Percentiles rank a stretch among this genome's conserved stretches.
Evolutionary conservation across 2,329 filamentous ascomycete genomes (phyloP).

Genomic region (Cadophora sp.): DNA sequence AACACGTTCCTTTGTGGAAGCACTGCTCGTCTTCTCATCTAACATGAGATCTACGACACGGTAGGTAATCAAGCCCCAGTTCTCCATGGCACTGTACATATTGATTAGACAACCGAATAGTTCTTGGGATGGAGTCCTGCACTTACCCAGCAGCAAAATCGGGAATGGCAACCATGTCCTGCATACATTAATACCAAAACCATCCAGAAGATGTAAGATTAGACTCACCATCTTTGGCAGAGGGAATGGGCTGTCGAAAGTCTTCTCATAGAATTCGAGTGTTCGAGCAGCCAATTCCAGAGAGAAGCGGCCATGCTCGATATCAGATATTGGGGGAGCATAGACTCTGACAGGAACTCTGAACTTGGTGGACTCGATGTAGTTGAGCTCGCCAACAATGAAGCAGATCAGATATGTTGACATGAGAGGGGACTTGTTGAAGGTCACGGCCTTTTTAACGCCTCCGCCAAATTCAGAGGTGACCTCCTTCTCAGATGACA

Average conservation of each 20-base stretch:
- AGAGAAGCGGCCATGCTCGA: slow-evolving; percentile 90
- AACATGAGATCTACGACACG: slow-evolving; percentile 89
- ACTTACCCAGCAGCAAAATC: slow-evolving; percentile 83
- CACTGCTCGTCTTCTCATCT: slow-evolving; percentile 90
- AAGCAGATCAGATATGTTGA: slow-evolving; percentile 96
- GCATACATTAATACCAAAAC: neutral
- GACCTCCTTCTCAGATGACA: slow-evolving; percentile 78
- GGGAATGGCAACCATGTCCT: slow-evolving; percentile 90
- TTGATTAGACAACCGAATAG: neutral
- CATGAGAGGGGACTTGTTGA: slow-evolving; percentile 92
- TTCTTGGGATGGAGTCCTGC: neutral
- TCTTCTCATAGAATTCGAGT: slow-evolving; percentile 93
- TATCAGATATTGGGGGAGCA: slow-evolving; percentile 86
- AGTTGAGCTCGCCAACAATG: slow-evolving; percentile 91
- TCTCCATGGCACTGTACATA: slow-evolving; percentile 78
- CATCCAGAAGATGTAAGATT: neutral
- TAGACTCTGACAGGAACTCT: slow-evolving; percentile 93
- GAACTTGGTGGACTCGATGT: slow-evolving; percentile 91
- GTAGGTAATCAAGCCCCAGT: slow-evolving; percentile 96
- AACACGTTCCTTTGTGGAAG: slow-evolving; percentile 88
- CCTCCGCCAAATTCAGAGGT: slow-evolving; percentile 65
- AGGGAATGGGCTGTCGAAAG: slow-evolving; percentile 86
- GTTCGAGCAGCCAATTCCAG: slow-evolving; percentile 88
- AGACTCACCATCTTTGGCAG: slow-evolving; percentile 76
- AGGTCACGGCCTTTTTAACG: slow-evolving; percentile 85